Conservation (phyloP, 225 moss, liverwort and hornwort species). For the Bryoerythrophyllum caledonicum region DNA sequence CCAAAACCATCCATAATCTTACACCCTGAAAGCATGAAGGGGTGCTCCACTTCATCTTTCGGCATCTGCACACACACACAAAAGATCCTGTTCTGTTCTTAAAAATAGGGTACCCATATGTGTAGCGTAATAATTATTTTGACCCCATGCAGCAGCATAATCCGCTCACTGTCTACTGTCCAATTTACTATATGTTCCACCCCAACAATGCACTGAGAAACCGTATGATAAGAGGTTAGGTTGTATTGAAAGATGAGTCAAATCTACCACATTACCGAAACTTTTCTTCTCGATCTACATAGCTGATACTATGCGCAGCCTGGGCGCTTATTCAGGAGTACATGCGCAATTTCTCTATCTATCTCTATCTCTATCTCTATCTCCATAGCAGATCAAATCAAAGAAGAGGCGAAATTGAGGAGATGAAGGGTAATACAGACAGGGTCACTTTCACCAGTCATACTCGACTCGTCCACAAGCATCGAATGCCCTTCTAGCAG, state of each 20-base stretch:
- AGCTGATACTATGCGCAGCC: no score
- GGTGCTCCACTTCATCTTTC: slow-evolving; percentile 70
- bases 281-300: no score
- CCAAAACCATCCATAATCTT: slow-evolving; percentile 91
- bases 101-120: background rate
- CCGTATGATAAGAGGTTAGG: background rate
- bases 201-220: background rate
- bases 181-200: background rate
- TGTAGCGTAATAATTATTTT: background rate
- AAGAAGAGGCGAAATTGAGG: slow-evolving; percentile 4
- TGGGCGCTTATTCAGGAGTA: background rate
- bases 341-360: background rate
- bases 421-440: slow-evolving; percentile 52
- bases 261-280: background rate
- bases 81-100: slow-evolving; percentile 4
- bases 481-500: slow-evolving; percentile 78
- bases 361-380: background rate
- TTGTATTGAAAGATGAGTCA: background rate
- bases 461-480: slow-evolving; percentile 87
- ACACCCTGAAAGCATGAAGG: slow-evolving; percentile 88
- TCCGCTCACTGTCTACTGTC: background rate
- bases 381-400: background rate
- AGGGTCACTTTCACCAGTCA: slow-evolving; percentile 99
- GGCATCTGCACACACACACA: slow-evolving; percentile 54
- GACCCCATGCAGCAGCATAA: no score